These are phyloP conservation scores for Kodamaea plutei DNA, from an alignment of 1,139 yeast genomes.

Conservation along the genomic window DNA sequence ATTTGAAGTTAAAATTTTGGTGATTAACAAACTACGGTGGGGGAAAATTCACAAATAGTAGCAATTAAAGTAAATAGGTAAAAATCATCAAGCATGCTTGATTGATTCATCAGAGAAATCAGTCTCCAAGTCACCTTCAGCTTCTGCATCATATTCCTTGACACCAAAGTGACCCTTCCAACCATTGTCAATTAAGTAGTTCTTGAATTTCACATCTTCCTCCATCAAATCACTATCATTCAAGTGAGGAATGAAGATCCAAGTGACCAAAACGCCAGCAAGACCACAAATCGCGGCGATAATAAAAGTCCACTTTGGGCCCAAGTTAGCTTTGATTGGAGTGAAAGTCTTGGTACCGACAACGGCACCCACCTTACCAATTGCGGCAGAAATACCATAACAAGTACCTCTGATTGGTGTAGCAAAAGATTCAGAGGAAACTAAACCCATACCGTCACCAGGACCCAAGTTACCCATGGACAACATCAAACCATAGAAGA, in stretches of 20 bases:
- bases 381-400: conserved; percentile 46
- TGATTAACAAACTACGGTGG: too few species aligned
- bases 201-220: conserved; percentile 62
- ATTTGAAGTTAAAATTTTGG: too few species aligned
- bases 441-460: conserved; percentile 68
- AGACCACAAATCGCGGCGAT: conserved; percentile 70
- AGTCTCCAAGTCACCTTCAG: conserved; percentile 9
- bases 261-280: conserved; percentile 60
- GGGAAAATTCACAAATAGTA: not conserved
- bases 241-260: conserved; percentile 62
- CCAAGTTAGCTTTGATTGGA: conserved; percentile 34
- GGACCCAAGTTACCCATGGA: conserved; percentile 71
- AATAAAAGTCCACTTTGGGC: conserved; percentile 36
- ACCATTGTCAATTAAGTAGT: conserved; percentile 59
- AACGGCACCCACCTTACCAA: conserved; percentile 50
- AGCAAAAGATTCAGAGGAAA: conserved; percentile 66
- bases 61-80: not conserved
- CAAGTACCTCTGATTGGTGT: conserved; percentile 72
- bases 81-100: too few species aligned
- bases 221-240: conserved; percentile 61
- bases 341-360: conserved; percentile 45
- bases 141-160: conserved; percentile 20
- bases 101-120: conserved; percentile 1
- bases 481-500: conserved; percentile 58
- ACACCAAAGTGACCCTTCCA: conserved; percentile 62